phyloP scores from a whole-genome alignment of 225 moss, liverwort and hornwort species.

The Bryum argenteum region DNA sequence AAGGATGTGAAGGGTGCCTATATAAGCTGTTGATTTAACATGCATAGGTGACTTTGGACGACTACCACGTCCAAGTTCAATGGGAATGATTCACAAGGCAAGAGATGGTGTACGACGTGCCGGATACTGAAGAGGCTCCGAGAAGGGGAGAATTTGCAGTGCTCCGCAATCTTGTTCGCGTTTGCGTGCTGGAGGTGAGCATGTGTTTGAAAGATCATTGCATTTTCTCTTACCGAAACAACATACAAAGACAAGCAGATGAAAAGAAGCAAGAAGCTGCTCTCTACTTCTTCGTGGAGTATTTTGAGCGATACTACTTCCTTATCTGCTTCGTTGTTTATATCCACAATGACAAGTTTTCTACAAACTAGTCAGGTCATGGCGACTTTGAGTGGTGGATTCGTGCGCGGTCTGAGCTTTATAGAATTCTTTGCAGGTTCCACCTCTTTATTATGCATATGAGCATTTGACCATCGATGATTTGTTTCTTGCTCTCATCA shows the following conservation, averaged over 20 bases:
- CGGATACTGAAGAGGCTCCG: constrained; percentile 91
- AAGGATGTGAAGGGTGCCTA: constrained; percentile 15
- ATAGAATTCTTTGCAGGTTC: constrained; percentile 99
- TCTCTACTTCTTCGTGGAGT: constrained; percentile 98
- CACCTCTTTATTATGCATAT: background rate
- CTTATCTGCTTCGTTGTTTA: constrained; percentile 99
- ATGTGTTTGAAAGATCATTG: constrained; percentile 13
- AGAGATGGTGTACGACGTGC: constrained; percentile 74
- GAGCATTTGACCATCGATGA: background rate
- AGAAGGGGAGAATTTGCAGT: constrained; percentile 97
- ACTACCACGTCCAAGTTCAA: constrained; percentile 87
- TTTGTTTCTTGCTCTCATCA: background rate
- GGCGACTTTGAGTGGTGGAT: constrained; percentile 98
- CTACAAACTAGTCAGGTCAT: constrained; percentile 61
- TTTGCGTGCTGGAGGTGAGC: constrained; percentile 91
- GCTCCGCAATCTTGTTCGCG: constrained; percentile 95
- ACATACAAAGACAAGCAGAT: constrained; percentile 98
- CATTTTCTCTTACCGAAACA: constrained; percentile 66
- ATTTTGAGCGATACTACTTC: constrained; percentile 98
- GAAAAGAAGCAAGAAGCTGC: constrained; percentile 99
- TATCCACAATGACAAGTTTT: constrained; percentile 90
- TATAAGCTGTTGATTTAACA: constrained; percentile 12
- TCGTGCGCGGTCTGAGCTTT: constrained; percentile 96
- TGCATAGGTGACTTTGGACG: constrained; percentile 50
- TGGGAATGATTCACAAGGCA: constrained; percentile 92